These are phyloP conservation scores for Vigna nakashimae DNA, from an alignment of 306 rosid genomes.

Conservation along the genomic window DNA sequence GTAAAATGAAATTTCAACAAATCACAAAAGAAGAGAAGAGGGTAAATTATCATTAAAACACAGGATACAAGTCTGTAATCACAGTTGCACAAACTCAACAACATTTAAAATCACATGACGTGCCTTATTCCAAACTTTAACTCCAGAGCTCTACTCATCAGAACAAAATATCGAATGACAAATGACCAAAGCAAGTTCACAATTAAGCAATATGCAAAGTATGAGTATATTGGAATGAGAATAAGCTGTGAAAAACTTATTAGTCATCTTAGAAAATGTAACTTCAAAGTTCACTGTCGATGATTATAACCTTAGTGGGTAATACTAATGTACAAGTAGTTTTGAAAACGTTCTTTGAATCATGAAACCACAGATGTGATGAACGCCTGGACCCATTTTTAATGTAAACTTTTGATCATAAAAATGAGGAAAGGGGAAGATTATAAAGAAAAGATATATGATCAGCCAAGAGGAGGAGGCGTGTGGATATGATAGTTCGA, in stretches of 20 bases:
- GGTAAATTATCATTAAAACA: not conserved
- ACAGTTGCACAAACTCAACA: slow-evolving; percentile 13
- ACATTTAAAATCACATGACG: not conserved
- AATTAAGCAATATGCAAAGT: not conserved
- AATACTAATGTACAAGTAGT: not conserved
- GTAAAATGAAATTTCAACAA: not conserved
- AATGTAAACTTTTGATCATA: not conserved
- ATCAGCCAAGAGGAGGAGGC: slow-evolving; percentile 33
- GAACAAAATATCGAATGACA: slow-evolving; percentile 6
- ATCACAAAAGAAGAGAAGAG: not conserved
- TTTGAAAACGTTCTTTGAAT: not conserved
- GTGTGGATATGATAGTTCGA: slow-evolving; percentile 22
- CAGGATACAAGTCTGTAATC: not conserved
- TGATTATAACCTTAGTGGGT: no score
- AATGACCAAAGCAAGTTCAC: not conserved
- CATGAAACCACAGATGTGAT: not conserved
- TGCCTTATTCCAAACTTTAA: slow-evolving; percentile 12
- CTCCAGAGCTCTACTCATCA: not conserved
- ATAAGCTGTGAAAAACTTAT: not conserved
- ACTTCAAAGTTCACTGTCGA: no score
- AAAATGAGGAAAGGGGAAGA: not conserved
- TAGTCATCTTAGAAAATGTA: not conserved
- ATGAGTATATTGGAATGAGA: no score
- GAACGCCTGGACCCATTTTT: not conserved
- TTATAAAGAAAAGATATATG: slow-evolving; percentile 18